phyloP scores from a whole-genome alignment of 1,284 basidiomycete species.

The Schizophyllum amplum region DNA sequence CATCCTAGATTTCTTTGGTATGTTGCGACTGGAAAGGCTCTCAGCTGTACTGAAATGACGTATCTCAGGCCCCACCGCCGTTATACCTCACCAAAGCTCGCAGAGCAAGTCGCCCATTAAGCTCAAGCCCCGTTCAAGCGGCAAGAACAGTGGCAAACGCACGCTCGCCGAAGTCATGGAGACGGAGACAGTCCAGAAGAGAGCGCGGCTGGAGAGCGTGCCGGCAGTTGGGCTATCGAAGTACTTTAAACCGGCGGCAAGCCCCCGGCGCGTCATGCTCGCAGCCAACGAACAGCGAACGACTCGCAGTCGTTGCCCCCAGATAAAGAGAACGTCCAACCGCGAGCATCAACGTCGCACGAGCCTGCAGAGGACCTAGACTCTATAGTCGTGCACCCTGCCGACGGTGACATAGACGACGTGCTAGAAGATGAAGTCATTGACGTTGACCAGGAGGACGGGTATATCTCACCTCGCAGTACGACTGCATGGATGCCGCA shows the following conservation, averaged over 20 bases:
- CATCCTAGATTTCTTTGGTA: constrained; percentile 60
- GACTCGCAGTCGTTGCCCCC: constrained; percentile 28
- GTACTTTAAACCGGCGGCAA: constrained; percentile 25
- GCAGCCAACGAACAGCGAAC: constrained; percentile 21
- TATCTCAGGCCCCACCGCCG: constrained; percentile 50
- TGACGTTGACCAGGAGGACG: constrained; percentile 67
- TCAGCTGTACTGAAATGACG: too few relatives aligned
- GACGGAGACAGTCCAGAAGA: constrained; percentile 46
- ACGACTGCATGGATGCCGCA: constrained; percentile 42
- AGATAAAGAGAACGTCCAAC: constrained; percentile 38
- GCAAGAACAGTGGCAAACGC: constrained; percentile 65
- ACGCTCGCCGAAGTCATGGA: constrained; percentile 64
- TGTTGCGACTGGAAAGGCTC: too few relatives aligned
- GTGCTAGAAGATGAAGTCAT: constrained; percentile 32
- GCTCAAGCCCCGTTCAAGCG: constrained; percentile 26
- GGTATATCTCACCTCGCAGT: constrained; percentile 63
- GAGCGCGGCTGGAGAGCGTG: constrained; percentile 30
- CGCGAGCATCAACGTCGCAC: constrained; percentile 7
- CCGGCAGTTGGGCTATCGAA: constrained; percentile 25
- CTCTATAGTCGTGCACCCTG: background rate
- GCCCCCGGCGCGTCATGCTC: constrained; percentile 1
- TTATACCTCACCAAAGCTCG: constrained; percentile 23
- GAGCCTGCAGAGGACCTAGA: background rate
- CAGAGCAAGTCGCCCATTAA: constrained; percentile 19
- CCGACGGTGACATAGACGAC: constrained; percentile 20